Base-by-base conservation (phyloP, 2,329 filamentous ascomycete genomes). In the Chrysoporthe puriensis region DNA sequence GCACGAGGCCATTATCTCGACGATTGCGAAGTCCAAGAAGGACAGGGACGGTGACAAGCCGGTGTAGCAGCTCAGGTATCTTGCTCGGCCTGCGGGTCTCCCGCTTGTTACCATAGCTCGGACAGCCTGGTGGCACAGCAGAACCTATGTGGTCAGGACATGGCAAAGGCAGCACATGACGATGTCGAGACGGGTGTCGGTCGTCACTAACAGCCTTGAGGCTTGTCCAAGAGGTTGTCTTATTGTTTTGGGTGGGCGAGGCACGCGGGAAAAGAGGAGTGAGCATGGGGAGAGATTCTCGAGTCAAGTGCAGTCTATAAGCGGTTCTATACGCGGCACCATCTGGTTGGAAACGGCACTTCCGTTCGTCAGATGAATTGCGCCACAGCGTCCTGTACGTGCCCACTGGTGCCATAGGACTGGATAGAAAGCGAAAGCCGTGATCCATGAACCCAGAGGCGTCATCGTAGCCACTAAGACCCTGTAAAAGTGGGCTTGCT, bases 1-100 rank as follows among this genome's bases (percentile, higher is more conserved):
- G 14, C 69, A 70, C 16, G 66, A 70, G 58, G 59, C 60, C 32
- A 70, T 70, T 34, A 70, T 70, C 26, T 54, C 69, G 18, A 66
- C 66, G 2, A 70, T 70, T 50, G 69, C 69, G 13, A 66, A 62
- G 42, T 68, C 63, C 16, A 69, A 66, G 63, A 70, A 58, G 66
- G 68, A 70, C n/a, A 63, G 61, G 52, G 68, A 68, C 6, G 43
- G 48, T 9, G 62, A 68, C 13, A 62, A 68, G 46, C 68, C 68
- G 18, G 68, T 70, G 16, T 68, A 59, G 46, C 43, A 42, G 14
- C 26, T 14, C 6, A 13, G 26, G 34, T 57, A 56, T 52, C 26
- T 57, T 18, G 18, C 18, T 32, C 50, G 21, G 14, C 7, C 16
- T 26, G 26, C 26, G 6, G 13, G 54, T 5, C 26, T 16, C 5